Evolutionary conservation across 1,284 basidiomycete genomes (phyloP).

Genomic region (Trametes pubescens): DNA sequence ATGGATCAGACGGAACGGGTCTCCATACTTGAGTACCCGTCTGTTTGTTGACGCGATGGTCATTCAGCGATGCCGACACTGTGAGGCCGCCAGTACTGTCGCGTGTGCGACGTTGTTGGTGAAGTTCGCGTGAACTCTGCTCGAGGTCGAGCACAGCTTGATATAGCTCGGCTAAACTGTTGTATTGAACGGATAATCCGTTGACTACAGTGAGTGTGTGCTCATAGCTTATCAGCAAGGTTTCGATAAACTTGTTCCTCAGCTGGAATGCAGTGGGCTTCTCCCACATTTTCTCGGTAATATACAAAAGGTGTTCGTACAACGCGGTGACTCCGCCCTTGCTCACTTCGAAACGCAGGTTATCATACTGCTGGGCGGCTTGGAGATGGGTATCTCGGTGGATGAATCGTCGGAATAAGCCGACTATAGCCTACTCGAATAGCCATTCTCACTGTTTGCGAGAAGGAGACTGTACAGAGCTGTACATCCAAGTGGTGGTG

Average conservation of each 20-base stretch:
- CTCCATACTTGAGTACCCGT: too few species aligned
- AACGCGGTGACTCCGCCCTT: neutral
- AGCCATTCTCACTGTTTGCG: neutral
- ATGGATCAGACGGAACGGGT: too few species aligned
- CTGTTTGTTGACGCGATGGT: too few species aligned
- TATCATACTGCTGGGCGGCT: neutral
- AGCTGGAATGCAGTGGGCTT: neutral
- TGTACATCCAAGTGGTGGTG: neutral
- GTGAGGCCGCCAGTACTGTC: too few species aligned
- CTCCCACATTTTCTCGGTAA: slow-evolving; percentile 3
- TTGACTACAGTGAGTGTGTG: neutral
- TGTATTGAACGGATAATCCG: neutral
- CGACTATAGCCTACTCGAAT: slow-evolving; percentile 1
- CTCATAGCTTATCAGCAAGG: neutral
- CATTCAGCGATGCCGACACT: too few species aligned
- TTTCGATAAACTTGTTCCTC: neutral
- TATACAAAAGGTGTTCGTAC: neutral
- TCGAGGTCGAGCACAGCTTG: slow-evolving; percentile 2
- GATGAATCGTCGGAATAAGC: slow-evolving; percentile 3
- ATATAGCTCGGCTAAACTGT: neutral
- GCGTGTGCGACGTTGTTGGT: neutral
- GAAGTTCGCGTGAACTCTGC: neutral
- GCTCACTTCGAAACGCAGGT: neutral
- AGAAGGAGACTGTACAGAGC: neutral
- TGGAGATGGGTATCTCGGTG: neutral